Evolutionary conservation across 495 filamentous ascomycete genomes (phyloP), one percentile per base, ranked within the genome.

Genomic region (Cercophora scortea): DNA sequence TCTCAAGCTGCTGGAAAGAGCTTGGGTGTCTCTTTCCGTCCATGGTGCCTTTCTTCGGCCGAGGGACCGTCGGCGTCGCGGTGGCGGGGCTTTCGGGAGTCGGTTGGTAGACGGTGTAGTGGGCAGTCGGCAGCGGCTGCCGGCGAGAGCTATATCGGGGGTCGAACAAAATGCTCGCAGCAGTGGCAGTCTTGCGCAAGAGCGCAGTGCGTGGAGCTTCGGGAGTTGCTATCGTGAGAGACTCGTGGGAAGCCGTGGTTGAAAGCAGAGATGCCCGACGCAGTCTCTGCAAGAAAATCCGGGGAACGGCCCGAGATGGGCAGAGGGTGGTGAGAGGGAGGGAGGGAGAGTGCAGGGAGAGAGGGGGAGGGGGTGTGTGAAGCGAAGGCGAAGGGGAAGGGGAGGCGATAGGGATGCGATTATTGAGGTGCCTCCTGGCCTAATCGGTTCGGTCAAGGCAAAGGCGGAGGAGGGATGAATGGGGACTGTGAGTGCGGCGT

Each of bases 1-100:
- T 97, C 72, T 97, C 92, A 69, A 97, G 82, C 82, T 97, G 92
- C 81, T 96, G 91, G 74, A 97, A 97, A 46, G 89, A 95, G 72
- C 87, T 94, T 45, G 90, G 90, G 61, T 93, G 87, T 60, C 90
- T 82, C 67, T 88, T 86, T 59, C 87, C 87, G 71, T 94, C 90
- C 90, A 95, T 95, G 40, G 38, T 54, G 74, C 34, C 50, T 36
- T 16, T 47, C 13, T 41, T 9, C 15, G 35, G 49, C 5, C 25
- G 42, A n/a, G 51, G 42, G 8, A 19, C 35, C 10, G 44, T 13
- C 5, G 47, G 11, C 11, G 46, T 32, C 15, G 55, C 41, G 8
- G 49, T 53, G 51, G n/a, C 61, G 62, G n/a, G 62, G 8, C 12
- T 8, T 16, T 48, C 25, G 16, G 42, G 49, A 13, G 40, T 9